Conservation (phyloP, 2,329 filamentous ascomycete species). For the Fusarium proliferatum region DNA sequence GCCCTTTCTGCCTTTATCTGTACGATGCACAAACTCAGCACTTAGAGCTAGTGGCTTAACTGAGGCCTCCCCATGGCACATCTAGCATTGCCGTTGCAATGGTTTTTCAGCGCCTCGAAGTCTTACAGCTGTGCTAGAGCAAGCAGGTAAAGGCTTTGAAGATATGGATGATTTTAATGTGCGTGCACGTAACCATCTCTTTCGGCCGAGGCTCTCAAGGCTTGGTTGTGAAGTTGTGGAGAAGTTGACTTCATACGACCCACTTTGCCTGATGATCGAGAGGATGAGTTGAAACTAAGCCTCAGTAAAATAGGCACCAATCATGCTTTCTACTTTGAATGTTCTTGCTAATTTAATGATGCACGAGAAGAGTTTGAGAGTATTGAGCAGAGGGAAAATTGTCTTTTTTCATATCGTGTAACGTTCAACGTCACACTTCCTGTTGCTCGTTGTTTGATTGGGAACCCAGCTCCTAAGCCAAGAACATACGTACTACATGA, state of each 20-base stretch:
- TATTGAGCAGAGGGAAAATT: slow-evolving; percentile 15
- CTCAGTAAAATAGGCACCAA: background rate
- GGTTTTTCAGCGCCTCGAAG: background rate
- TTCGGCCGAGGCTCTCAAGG: background rate
- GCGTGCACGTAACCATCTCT: background rate
- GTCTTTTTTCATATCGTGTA: slow-evolving; percentile 37
- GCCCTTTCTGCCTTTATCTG: slow-evolving; percentile 39
- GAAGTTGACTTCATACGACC: slow-evolving; percentile 12
- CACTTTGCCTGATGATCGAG: slow-evolving; percentile 23
- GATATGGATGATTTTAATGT: background rate
- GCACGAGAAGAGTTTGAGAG: background rate
- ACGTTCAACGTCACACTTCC: slow-evolving; percentile 35
- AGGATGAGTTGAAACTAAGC: slow-evolving; percentile 12
- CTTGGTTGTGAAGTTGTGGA: slow-evolving; percentile 1
- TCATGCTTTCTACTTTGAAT: background rate
- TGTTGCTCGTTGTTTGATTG: slow-evolving; percentile 13
- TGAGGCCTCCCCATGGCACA: slow-evolving; percentile 37
- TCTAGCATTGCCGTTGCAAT: background rate
- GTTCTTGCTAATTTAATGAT: background rate
- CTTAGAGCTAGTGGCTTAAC: slow-evolving; percentile 8
- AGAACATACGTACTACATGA: background rate
- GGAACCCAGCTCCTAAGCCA: slow-evolving; percentile 16
- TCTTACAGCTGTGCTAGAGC: background rate
- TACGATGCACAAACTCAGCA: slow-evolving; percentile 5
- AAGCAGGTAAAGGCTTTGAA: background rate